Base-by-base conservation (phyloP, 257 asterid genomes). In the Rhazya stricta region DNA sequence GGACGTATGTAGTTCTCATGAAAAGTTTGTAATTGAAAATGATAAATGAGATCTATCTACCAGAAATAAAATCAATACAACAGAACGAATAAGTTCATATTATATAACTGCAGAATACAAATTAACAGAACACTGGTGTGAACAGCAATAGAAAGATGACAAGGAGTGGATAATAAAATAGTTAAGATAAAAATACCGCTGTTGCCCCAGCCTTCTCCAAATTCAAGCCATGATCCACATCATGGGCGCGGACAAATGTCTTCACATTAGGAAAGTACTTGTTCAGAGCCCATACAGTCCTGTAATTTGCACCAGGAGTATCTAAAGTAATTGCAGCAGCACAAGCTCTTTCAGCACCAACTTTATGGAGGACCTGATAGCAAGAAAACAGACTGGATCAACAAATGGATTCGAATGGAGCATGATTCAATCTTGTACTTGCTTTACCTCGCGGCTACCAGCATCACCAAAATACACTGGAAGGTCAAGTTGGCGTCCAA, bases 391-490 rank as follows among this genome's bases (percentile, higher is more conserved):
- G 50, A 81, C 73, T 13, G 60, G 72, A 37, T 80, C 67, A 74
- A 5, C 79, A 76, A 69, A 67, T 60, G 78, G 71, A 29, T 48
- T 58, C 25, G 15, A 70, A 71, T 36, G 23, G 78, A 74, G 46
- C 67, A 66, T 27, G 69, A 81, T 58, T 37, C 79, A 67, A n/a
- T 51, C 67, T 50, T 75, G 74, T 70, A 57, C 60, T 78, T 74
- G 29, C 57, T 71, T 85, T 79, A 95, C 99, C 97, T 95, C 99
- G 74, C 96, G 91, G 76, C 99, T 95, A 74, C 99, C 99, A 62
- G 99, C 97, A 86, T 95, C 99, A 71, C 99, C 99, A 86, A 95
- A 95, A 83, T 88, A 95, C 73, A 95, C 99, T 45, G 99, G 99
- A 88, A 95, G 99, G 85, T 95, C 98, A 84, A 95, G 98, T 79